Base-by-base conservation (phyloP, 768 basidiomycete genomes). In the Termitomyces sp. region DNA sequence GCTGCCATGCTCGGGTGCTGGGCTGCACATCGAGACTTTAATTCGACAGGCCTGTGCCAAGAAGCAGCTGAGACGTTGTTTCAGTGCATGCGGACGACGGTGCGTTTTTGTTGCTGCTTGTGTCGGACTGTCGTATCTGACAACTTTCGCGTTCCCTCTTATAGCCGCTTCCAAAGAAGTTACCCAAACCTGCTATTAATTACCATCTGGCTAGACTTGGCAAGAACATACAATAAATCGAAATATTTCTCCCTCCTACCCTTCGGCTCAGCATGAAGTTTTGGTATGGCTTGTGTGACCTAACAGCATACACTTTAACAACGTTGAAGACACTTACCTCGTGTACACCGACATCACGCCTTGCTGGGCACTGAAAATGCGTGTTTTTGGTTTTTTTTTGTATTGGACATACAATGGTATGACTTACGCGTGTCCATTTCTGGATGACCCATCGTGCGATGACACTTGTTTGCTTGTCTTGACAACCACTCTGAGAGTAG, bases 61-160 rank as follows among this genome's bases (percentile, higher is more conserved):
- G 77, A 79, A 20, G 71, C 80, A 14, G 85, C 91, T 1, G 71
- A 85, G 62, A 69, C 74, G 42, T 72, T 94, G 51, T 89, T 85
- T 66, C 77, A 84, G 36, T 95, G 92, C 75, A 94, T 95, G 93
- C 79, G 86, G 64, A 90, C 87, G 38, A 82, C 88, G 66, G 93
- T 94, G 53, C 66, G 90, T 77, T 54, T 57, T n/a, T 50, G 8
- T 36, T 42, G 42, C 5, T 28, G 33, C 57, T 53, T 54, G 22
- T 53, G 30, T 4, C 2, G 16, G 9, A 18, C 22, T 46, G 18
- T 30, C 12, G 38, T 32, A 53, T 45, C 44, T 53, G 35, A 46
- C 43, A 46, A 28, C 57, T 42, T 6, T 35, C 53, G 56, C 26
- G 28, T 18, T 50, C 59, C 57, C 38, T 55, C 47, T 14, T 59